Evolutionary conservation across 306 rosid genomes (phyloP).

Genomic region (Sophora flavescens): DNA sequence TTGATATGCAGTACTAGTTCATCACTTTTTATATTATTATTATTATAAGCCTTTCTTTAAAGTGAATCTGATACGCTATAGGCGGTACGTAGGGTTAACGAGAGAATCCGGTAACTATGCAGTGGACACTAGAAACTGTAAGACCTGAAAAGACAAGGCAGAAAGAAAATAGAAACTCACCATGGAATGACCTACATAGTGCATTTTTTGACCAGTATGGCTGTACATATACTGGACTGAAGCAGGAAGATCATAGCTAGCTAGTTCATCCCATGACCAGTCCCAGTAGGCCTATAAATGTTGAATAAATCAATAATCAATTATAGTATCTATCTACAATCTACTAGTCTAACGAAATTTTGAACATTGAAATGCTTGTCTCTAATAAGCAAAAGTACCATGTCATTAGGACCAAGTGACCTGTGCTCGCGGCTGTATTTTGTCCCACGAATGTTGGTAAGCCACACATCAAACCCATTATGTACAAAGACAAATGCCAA

Average conservation of each 20-base stretch:
- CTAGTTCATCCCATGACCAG: no score
- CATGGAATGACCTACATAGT: slow-evolving; percentile 84
- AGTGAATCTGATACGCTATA: no score
- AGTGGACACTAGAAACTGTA: neutral
- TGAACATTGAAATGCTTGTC: neutral
- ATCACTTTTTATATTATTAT: no score
- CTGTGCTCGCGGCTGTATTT: slow-evolving; percentile 58
- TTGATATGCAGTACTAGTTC: no score
- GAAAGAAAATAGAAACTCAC: slow-evolving; percentile 42
- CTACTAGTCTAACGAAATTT: neutral
- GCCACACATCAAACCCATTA: slow-evolving; percentile 79
- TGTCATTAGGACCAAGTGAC: slow-evolving; percentile 52
- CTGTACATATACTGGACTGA: no score
- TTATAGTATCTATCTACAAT: neutral
- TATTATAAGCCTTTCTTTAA: no score
- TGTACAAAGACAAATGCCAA: slow-evolving; percentile 71
- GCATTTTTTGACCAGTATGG: no score
- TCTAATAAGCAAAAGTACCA: slow-evolving; percentile 39
- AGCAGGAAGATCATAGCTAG: no score
- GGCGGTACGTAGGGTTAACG: no score
- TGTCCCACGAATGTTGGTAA: slow-evolving; percentile 71
- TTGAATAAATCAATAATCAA: neutral
- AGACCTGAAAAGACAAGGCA: neutral
- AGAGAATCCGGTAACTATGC: no score
- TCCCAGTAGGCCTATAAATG: slow-evolving; percentile 74